Conservation (phyloP, 441 rosid species). For the Adansonia madagascariensis region DNA sequence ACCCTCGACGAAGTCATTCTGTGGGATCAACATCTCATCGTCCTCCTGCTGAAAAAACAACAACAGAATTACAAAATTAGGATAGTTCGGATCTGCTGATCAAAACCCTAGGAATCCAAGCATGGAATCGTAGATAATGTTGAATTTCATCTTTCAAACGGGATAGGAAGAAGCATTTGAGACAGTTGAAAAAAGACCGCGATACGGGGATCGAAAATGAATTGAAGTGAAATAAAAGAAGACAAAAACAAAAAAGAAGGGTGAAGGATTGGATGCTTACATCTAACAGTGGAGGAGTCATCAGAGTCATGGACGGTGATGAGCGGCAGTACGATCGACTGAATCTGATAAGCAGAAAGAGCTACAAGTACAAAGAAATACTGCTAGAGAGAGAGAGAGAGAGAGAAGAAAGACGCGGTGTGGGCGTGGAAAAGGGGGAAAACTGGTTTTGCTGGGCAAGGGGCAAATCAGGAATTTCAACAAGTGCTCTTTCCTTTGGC, state of each 20-base stretch:
- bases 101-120: slow-evolving; percentile 42
- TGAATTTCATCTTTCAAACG: slow-evolving; percentile 12
- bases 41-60: slow-evolving; percentile 59
- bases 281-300: slow-evolving; percentile 75
- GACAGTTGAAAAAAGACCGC: slow-evolving; percentile 9
- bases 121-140: background rate
- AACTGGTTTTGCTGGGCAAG: slow-evolving; percentile 16
- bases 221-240: slow-evolving; percentile 25
- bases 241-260: slow-evolving; percentile 9
- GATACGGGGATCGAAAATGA: slow-evolving; percentile 34
- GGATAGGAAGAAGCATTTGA: slow-evolving; percentile 27
- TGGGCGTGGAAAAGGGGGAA: slow-evolving; percentile 5
- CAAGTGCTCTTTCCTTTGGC: background rate
- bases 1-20: slow-evolving; percentile 55
- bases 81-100: slow-evolving; percentile 43
- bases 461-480: slow-evolving; percentile 38
- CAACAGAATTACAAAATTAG: slow-evolving; percentile 25
- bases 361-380: background rate
- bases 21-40: slow-evolving; percentile 73
- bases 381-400: background rate
- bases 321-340: slow-evolving; percentile 39
- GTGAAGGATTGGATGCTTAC: slow-evolving; percentile 43
- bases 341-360: slow-evolving; percentile 28
- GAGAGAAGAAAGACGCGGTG: slow-evolving; percentile 1
- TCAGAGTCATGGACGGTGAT: slow-evolving; percentile 63